These are phyloP conservation scores for Penicillium silybi DNA, from an alignment of 495 filamentous ascomycete species.

Conservation along the genomic window DNA sequence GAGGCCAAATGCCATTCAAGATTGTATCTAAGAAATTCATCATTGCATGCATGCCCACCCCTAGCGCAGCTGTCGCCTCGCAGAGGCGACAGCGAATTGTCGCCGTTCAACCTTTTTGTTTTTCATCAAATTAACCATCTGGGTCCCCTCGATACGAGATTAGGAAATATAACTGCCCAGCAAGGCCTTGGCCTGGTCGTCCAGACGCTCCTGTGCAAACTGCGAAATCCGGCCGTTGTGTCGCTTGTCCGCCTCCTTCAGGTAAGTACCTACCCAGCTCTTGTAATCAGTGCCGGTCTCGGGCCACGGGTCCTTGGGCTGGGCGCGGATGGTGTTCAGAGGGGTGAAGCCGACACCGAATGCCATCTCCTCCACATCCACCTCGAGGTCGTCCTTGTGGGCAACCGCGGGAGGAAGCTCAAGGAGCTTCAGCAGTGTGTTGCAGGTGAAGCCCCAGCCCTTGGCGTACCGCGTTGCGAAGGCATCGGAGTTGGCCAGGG, in stretches of 20 bases:
- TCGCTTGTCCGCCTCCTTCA: conserved; percentile 58
- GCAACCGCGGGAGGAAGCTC: conserved; percentile 77
- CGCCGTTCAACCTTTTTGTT: neutral
- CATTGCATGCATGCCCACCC: conserved; percentile 4
- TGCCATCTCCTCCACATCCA: conserved; percentile 87
- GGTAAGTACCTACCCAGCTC: conserved; percentile 69
- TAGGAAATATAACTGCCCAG: conserved; percentile 54
- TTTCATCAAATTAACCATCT: neutral
- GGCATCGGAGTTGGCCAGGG: conserved; percentile 71
- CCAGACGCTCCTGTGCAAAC: conserved; percentile 57
- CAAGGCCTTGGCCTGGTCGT: conserved; percentile 50
- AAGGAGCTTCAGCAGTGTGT: conserved; percentile 80
- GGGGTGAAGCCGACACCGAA: conserved; percentile 93
- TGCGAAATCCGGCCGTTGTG: conserved; percentile 50
- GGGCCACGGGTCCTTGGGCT: conserved; percentile 69
- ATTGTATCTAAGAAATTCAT: conserved; percentile 2
- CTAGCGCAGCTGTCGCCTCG: neutral
- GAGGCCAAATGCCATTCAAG: neutral
- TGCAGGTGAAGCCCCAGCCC: conserved; percentile 84
- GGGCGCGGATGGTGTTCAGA: conserved; percentile 78
- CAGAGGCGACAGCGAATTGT: neutral
- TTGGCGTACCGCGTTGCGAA: conserved; percentile 70
- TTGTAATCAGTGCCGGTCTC: conserved; percentile 72
- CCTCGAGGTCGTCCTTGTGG: conserved; percentile 71
- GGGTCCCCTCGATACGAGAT: neutral